phyloP scores from a whole-genome alignment of 768 basidiomycete genomes.

The Tricholoma saponaceum region DNA sequence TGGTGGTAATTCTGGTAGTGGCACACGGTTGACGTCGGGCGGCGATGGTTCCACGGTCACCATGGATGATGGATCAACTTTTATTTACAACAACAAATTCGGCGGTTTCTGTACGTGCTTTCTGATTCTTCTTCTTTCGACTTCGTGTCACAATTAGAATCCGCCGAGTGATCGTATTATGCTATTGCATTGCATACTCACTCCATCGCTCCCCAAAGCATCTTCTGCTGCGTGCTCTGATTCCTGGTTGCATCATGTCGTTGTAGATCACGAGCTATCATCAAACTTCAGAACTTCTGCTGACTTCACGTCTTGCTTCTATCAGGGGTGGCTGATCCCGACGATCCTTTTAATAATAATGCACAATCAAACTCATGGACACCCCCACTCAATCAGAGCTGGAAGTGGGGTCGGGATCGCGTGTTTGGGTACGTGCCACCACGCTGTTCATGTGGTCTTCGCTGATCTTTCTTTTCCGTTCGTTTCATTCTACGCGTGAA shows the following conservation, averaged over 20 bases:
- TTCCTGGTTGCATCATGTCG: not conserved
- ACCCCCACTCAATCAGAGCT: slow-evolving; percentile 70
- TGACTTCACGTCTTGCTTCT: slow-evolving; percentile 6
- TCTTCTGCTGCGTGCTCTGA: not conserved
- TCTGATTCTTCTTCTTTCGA: not conserved
- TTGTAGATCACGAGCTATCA: not conserved
- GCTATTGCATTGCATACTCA: not conserved
- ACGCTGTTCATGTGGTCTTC: slow-evolving; percentile 1
- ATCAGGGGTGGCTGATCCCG: slow-evolving; percentile 61
- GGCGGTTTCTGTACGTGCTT: slow-evolving; percentile 64
- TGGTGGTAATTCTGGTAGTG: not conserved
- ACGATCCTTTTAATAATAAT: slow-evolving; percentile 70
- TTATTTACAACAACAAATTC: slow-evolving; percentile 75
- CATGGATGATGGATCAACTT: slow-evolving; percentile 62
- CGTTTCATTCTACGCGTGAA: not conserved
- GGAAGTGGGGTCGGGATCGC: slow-evolving; percentile 63
- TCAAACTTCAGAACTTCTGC: not conserved
- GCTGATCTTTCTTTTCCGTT: slow-evolving; percentile 7
- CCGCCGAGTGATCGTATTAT: not conserved
- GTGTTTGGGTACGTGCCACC: slow-evolving; percentile 51
- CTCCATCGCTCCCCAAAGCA: not conserved
- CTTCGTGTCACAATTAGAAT: not conserved
- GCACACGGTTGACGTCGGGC: slow-evolving; percentile 42
- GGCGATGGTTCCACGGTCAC: slow-evolving; percentile 67
- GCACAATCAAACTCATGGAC: slow-evolving; percentile 79